Evolutionary conservation across 2,329 filamentous ascomycete genomes (phyloP), one percentile per base, ranked within the genome.

Genomic region (Ophiostoma sp.): DNA sequence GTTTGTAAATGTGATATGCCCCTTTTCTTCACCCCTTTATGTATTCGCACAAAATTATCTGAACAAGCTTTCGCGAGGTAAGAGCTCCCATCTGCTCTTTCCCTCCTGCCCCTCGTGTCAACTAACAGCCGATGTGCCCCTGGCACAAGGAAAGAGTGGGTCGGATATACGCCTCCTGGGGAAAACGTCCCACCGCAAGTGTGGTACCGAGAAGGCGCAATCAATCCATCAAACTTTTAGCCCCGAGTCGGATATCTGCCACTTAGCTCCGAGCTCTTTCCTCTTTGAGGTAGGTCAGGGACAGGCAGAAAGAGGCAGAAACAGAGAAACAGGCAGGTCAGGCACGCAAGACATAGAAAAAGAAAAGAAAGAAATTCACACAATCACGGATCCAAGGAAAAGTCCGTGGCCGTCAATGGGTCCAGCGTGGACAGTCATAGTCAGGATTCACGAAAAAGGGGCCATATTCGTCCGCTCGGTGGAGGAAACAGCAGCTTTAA

Each of bases 141-240:
- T 19, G 42, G 64, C 15, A 12, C 2, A 2, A 19, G 25, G 3
- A 7, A 22, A n/a, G 5, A 42, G 68, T 70, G 68, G 68, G 50
- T 70, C 68, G 68, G 68, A 45, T 57, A 45, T 57, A 70, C 50
- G 50, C n/a, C 45, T 39, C 3, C 36, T 70, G n/a, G 68, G 68
- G 68, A 70, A 70, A 70, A 70, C 68, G 68, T 70, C 68, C 68
- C 50, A 70, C 68, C 68, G 68, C 48, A 39, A 19, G 48, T 36
- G 45, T 28, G 39, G 39, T 31, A 39, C 3, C 19, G 31, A 17
- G 28, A 69, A 69, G 42, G 42, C 25, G 42, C 64, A 9, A 66
- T 15, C 42, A 17, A 4, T 48, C 6, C 12, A 48, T 36, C 22
- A 5, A 5, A 48, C 42, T 19, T 70, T 70, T 42, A 42, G 66